Evolutionary conservation across 257 asterid species (phyloP), one percentile per base, ranked within the genome.

Genomic region (Nicotiana otophora): DNA sequence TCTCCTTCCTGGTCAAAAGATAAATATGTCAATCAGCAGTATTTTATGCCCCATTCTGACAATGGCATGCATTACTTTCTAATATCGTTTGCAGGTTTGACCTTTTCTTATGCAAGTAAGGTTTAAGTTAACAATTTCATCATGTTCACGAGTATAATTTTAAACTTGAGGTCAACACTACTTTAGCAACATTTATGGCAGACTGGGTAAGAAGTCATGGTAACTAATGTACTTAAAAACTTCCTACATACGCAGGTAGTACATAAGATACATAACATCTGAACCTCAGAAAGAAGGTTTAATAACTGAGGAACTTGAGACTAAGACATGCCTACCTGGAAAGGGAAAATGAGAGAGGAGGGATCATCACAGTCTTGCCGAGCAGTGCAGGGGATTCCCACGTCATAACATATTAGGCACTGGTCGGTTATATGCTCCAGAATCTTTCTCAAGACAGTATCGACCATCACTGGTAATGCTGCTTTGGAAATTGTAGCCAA

Each of bases 371-470:
- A 94, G 48, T 90, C 93, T 83, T 91, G 92, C 81, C 97, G 94
- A 82, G 99, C 98, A 83, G 91, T 77, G 77, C 99, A 96, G 31
- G 96, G 98, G 85, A 88, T 81, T 61, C 98, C 99, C 62, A 82
- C 89, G 76, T 94, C 98, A 84, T 93, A 96, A 88, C 99, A 96
- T 62, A 96, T 83, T 42, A 96, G 98, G 90, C 99, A 96, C 84
- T 96, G 98, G 85, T 92, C 98, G 1, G 92, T 87, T 79, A 96
- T 94, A 84, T 96, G 99, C 84, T 88, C 93, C 62, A 82, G 85
- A 79, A 96, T 93, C 86, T 91, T 94, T 64, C 92, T 85, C 72
- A 92, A 93, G 69, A 93, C 90, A 7, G 92, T 87, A 86, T 96
- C 99, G 80, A 93, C 90, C 96, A 91, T 96, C 89, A 89, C 97